Conservation (phyloP, 805 yeast species). For the Ogataea paraovalis region DNA sequence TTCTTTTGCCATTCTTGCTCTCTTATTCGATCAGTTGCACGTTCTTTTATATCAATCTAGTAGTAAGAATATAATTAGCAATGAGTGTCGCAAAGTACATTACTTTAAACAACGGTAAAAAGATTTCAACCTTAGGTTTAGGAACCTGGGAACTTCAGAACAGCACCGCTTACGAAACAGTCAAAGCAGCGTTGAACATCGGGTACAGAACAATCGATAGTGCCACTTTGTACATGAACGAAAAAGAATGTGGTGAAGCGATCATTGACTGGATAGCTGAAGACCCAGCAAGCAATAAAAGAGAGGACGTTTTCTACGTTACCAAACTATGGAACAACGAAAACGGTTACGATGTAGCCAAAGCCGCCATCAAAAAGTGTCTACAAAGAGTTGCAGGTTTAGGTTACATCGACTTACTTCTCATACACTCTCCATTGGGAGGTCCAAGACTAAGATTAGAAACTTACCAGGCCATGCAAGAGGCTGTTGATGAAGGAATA, state of each 20-base stretch:
- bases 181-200: slow-evolving; percentile 38
- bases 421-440: slow-evolving; percentile 62
- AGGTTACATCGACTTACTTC: slow-evolving; percentile 66
- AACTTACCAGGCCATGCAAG: slow-evolving; percentile 73
- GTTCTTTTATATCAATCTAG: too few species aligned
- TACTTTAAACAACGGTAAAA: slow-evolving; percentile 50
- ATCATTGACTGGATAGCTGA: slow-evolving; percentile 37
- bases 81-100: slow-evolving; percentile 20
- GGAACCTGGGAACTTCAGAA: slow-evolving; percentile 42
- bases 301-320: slow-evolving; percentile 57
- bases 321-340: slow-evolving; percentile 72
- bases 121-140: slow-evolving; percentile 46
- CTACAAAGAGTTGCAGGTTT: slow-evolving; percentile 47
- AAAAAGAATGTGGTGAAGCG: slow-evolving; percentile 46
- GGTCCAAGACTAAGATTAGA: slow-evolving; percentile 48
- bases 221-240: slow-evolving; percentile 46
- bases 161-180: slow-evolving; percentile 35
- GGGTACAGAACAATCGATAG: slow-evolving; percentile 49
- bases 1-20: neutral
- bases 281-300: slow-evolving; percentile 34
- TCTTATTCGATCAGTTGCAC: neutral
- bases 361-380: slow-evolving; percentile 53
- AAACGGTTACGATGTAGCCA: slow-evolving; percentile 56
- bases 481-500: slow-evolving; percentile 54
- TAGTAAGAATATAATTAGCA: too few species aligned